Conservation (phyloP, 2,329 filamentous ascomycete genomes). For the Penicillium sp. region DNA sequence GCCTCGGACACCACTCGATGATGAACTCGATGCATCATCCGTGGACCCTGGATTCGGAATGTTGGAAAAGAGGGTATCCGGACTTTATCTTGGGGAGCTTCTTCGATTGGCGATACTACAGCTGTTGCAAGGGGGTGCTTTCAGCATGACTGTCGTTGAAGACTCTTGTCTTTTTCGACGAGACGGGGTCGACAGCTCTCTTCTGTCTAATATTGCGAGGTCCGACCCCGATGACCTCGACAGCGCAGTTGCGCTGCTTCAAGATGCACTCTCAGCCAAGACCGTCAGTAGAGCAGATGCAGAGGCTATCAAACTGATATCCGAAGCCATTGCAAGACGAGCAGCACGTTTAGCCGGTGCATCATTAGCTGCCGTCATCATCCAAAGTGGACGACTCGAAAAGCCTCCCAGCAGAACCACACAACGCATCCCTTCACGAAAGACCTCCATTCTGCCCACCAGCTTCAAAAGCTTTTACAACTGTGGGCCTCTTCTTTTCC, state of each 20-base stretch:
- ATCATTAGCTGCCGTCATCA: conserved; percentile 5
- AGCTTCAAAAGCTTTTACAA: conserved; percentile 2
- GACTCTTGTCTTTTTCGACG: conserved; percentile 2
- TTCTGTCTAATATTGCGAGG: conserved; percentile 1
- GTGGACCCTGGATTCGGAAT: neutral
- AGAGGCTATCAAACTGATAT: conserved; percentile 1
- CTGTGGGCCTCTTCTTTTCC: neutral
- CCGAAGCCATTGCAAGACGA: conserved; percentile 4
- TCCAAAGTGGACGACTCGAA: conserved; percentile 7
- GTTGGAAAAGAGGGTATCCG: conserved; percentile 10
- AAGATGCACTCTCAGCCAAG: neutral
- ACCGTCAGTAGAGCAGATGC: neutral
- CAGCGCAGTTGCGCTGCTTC: neutral
- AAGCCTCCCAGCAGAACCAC: neutral
- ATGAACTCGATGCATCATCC: neutral
- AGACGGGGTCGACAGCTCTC: neutral
- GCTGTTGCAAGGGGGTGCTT: neutral
- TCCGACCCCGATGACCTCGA: neutral
- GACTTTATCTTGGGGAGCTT: conserved; percentile 9
- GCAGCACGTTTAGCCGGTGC: conserved; percentile 7
- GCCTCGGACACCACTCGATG: conserved; percentile 5
- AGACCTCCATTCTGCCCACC: neutral
- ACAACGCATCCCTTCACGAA: neutral
- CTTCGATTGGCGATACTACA: conserved; percentile 1
- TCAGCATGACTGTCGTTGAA: neutral